Evolutionary conservation across 1,284 basidiomycete species (phyloP), one percentile per base, ranked within the genome.

Genomic region (Termitomyces sp.): DNA sequence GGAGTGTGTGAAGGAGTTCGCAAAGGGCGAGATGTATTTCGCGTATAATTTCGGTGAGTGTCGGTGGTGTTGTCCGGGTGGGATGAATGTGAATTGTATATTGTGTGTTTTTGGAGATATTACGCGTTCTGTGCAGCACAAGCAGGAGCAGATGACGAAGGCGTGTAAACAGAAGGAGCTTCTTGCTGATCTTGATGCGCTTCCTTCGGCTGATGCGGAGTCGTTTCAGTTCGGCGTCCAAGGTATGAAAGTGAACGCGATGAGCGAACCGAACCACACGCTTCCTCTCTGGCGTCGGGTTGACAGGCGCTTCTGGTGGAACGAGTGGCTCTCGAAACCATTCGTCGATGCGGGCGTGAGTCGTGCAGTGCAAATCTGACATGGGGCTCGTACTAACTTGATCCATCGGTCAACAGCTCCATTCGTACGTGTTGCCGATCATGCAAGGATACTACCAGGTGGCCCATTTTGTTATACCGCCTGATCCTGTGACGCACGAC

Each of bases 381-480:
- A 30, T 26, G 21, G 41, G 19, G 24, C 19, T 24, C 34, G 38
- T n/a, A n/a, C n/a, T n/a, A n/a, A 52, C 54, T 52, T 47, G 42
- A 28, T 19, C 34, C 24, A 53, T 46, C 19, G 9, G 21, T 24
- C 15, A 31, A 40, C 57, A 87, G 86, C 72, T 92, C 10, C 90
- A 95, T 68, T 76, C 84, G 1, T 95, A 88, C 64, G 81, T 95
- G 47, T 73, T 95, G 1, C 92, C 92, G 0, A 78, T 96, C 50
- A 89, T 94, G 82, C 93, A 97, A 73, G 94, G 93, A 2, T 94
- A 87, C 71, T 88, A 87, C 58, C 90, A 94, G 65, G 76, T 83
- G 0, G 70, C 88, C 0, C 71, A 77, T 1, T 88, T 94, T 66
- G 67, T 69, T 30, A 73, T 94, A 34, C 87, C 90, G 0, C 68